Evolutionary conservation across 192 early-diverging fungal genomes (phyloP), one percentile per base, ranked within the genome.

Genomic region (Backusella macrospora): DNA sequence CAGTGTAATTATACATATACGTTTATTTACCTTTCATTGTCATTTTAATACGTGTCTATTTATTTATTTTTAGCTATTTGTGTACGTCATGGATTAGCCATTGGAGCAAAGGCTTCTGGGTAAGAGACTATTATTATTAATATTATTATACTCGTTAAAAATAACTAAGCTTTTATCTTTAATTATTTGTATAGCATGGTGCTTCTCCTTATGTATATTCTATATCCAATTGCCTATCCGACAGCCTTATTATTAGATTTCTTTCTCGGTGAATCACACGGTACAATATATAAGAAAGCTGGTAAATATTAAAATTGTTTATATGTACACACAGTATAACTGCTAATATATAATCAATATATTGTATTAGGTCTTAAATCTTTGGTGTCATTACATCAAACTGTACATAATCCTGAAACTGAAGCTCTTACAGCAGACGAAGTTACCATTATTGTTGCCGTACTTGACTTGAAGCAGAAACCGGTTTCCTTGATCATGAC

Each of bases 71-170:
- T 79, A 73, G 94, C 97, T 7, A 84, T 96, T 16, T 97, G 96
- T 75, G 92, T 94, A 16, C 88, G 94, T 6, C 87, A 98, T 82
- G 97, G 97, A 1, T 86, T 99, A 38, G 87, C 88, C 0, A 92
- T 99, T 44, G 97, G 97, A 0, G 92, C 97, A 3, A 90, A 88
- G 66, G 95, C 95, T 77, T 90, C 96, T n/a, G 87, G 85, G 81
- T 82, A 72, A 59, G 74, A 18, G 10, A 15, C 13, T 23, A 23
- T 29, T 6, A 66, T 6, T 39, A 63, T 9, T 37, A 29, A n/a
- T 40, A 39, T 12, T n/a, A n/a, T n/a, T n/a, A n/a, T n/a, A n/a
- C n/a, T n/a, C n/a, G n/a, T n/a, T n/a, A 18, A 6, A 26, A 47
- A 15, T 44, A 46, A 45, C 45, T 55, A 14, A 34, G 2, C 29